Conservation (phyloP, 805 yeast genomes). For the Candida jianshihensis region DNA sequence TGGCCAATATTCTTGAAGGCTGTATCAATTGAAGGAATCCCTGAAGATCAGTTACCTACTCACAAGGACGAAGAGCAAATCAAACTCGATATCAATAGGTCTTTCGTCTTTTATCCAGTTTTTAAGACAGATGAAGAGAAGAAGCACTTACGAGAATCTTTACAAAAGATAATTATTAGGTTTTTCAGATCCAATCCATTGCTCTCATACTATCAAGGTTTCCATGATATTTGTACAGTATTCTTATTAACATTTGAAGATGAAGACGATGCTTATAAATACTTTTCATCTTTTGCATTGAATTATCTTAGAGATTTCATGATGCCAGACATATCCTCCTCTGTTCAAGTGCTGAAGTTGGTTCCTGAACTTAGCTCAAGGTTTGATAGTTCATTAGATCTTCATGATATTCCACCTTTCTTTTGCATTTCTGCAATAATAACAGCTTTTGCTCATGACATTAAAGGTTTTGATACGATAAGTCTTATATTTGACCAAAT, state of each 20-base stretch:
- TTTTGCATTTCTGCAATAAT: slow-evolving; percentile 73
- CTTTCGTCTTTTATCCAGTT: slow-evolving; percentile 42
- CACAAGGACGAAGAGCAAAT: slow-evolving; percentile 75
- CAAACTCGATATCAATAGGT: slow-evolving; percentile 65
- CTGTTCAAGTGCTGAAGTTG: slow-evolving; percentile 57
- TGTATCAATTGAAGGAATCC: neutral
- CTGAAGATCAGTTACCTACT: neutral
- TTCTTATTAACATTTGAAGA: slow-evolving; percentile 46
- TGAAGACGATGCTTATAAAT: slow-evolving; percentile 23
- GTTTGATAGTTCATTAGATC: slow-evolving; percentile 37
- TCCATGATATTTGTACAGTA: slow-evolving; percentile 77
- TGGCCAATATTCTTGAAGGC: neutral
- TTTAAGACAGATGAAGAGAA: slow-evolving; percentile 16
- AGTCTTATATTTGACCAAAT: slow-evolving; percentile 64
- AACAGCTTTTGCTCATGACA: slow-evolving; percentile 74
- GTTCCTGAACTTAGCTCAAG: slow-evolving; percentile 54
- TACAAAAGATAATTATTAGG: slow-evolving; percentile 36
- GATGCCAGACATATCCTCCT: slow-evolving; percentile 60
- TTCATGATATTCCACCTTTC: slow-evolving; percentile 44
- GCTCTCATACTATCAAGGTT: slow-evolving; percentile 84
- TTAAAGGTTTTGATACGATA: slow-evolving; percentile 40
- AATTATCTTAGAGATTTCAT: slow-evolving; percentile 76
- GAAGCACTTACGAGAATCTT: slow-evolving; percentile 12
- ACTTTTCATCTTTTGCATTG: slow-evolving; percentile 48
- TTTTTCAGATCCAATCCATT: slow-evolving; percentile 55